Percentiles rank a stretch among this genome's conserved stretches.
These are phyloP conservation scores for Saccharomyces eubayanus DNA, from an alignment of 805 yeast genomes.

Conservation along the genomic window DNA sequence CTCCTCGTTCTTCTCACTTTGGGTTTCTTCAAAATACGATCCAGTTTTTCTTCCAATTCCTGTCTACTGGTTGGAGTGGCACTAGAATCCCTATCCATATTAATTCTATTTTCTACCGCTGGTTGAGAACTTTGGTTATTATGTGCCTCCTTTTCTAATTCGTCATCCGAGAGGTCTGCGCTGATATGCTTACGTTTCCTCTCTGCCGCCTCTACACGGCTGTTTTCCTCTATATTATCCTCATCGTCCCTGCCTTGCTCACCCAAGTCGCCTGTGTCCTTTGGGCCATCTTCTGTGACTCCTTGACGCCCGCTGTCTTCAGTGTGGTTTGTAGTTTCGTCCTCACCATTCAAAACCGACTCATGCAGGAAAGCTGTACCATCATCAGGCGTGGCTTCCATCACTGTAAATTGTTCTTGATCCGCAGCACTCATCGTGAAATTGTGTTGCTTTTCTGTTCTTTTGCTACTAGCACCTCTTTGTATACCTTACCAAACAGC, in stretches of 20 bases:
- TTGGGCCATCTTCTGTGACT: not conserved
- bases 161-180: conserved; percentile 16
- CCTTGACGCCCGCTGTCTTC: not conserved
- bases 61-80: conserved; percentile 40
- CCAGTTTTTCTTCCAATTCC: conserved; percentile 73
- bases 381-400: not conserved
- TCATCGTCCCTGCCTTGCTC: conserved; percentile 3
- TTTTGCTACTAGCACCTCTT: not conserved
- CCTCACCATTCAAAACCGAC: not conserved
- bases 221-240: not conserved
- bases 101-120: conserved; percentile 21
- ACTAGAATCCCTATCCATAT: conserved; percentile 12
- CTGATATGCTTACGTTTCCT: conserved; percentile 26
- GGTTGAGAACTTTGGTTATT: conserved; percentile 2
- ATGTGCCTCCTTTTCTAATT: conserved; percentile 10
- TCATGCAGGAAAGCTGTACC: not conserved
- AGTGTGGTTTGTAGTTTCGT: not conserved
- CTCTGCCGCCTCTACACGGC: conserved; percentile 4
- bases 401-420: not conserved
- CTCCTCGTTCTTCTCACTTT: conserved; percentile 55
- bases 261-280: not conserved
- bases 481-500: not conserved
- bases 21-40: conserved; percentile 61
- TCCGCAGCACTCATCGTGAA: not conserved
- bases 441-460: not conserved